Percentiles rank a stretch among this genome's conserved stretches.
Evolutionary conservation across 371 early-diverging fungal genomes (phyloP).

Genomic region (Apophysomyces variabilis): DNA sequence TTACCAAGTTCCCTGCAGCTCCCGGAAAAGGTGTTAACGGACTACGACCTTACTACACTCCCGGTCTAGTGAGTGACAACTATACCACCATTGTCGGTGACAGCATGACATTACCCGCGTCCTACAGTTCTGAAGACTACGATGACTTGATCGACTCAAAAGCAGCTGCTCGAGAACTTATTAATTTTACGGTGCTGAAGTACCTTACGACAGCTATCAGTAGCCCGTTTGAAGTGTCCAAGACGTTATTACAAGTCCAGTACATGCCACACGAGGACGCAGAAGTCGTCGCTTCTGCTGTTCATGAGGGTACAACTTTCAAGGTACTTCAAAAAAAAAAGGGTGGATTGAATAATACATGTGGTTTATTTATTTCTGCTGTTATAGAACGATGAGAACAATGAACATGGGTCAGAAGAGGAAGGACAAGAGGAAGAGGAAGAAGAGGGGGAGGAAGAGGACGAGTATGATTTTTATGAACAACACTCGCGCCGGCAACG

Average conservation of each 20-base stretch:
- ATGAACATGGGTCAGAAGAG: neutral
- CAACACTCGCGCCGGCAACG: slow-evolving; percentile 18
- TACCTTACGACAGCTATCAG: slow-evolving; percentile 69
- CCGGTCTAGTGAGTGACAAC: slow-evolving; percentile 44
- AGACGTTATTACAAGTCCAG: slow-evolving; percentile 85
- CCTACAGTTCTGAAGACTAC: slow-evolving; percentile 36
- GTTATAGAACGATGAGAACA: neutral
- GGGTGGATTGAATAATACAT: slow-evolving; percentile 6
- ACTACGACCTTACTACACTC: slow-evolving; percentile 50
- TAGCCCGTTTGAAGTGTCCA: slow-evolving; percentile 77
- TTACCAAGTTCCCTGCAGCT: slow-evolving; percentile 44
- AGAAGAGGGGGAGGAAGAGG: slow-evolving; percentile 38
- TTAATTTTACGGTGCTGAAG: slow-evolving; percentile 70
- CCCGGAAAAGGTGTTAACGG: slow-evolving; percentile 43
- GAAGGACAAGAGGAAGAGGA: slow-evolving; percentile 15
- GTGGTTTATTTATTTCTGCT: neutral
- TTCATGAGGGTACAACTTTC: slow-evolving; percentile 12
- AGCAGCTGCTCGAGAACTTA: slow-evolving; percentile 60
- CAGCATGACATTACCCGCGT: slow-evolving; percentile 18
- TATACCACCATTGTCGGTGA: slow-evolving; percentile 39
- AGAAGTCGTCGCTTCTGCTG: slow-evolving; percentile 30
- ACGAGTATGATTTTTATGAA: slow-evolving; percentile 40
- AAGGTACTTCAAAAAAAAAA: neutral
- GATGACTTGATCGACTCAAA: slow-evolving; percentile 54
- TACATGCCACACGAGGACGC: slow-evolving; percentile 67